These are phyloP conservation scores for Cyclotella distinguenda DNA, from an alignment of 108 stramenopile genomes.

Conservation along the genomic window DNA sequence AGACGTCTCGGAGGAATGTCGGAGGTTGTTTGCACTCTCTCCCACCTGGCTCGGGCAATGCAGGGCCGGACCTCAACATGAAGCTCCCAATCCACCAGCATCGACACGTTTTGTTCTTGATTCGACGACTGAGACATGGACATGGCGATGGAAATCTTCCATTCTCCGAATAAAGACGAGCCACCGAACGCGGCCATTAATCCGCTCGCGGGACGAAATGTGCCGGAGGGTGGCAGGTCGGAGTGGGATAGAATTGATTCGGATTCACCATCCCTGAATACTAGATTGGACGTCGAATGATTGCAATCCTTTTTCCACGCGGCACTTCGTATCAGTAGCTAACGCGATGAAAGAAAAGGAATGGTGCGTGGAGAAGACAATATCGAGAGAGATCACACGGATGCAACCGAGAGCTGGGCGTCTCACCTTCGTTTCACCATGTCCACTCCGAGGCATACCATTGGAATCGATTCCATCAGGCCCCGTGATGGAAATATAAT, in stretches of 20 bases:
- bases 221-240: slow-evolving; percentile 16
- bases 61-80: slow-evolving; percentile 23
- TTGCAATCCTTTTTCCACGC: slow-evolving; percentile 19
- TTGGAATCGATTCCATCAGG: not conserved
- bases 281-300: slow-evolving; percentile 5
- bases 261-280: slow-evolving; percentile 24
- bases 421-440: slow-evolving; percentile 24
- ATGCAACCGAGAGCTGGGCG: not conserved
- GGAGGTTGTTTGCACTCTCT: slow-evolving; percentile 15
- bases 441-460: slow-evolving; percentile 11
- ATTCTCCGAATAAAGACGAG: slow-evolving; percentile 28
- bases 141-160: slow-evolving; percentile 25
- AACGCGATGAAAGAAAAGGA: slow-evolving; percentile 14
- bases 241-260: slow-evolving; percentile 24
- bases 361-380: not conserved
- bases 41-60: slow-evolving; percentile 18
- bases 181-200: slow-evolving; percentile 17
- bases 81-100: slow-evolving; percentile 29
- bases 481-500: slow-evolving; percentile 29
- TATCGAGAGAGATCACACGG: not conserved
- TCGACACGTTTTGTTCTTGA: not conserved
- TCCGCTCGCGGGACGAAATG: slow-evolving; percentile 36
- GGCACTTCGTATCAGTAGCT: slow-evolving; percentile 13
- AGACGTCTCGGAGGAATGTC: slow-evolving; percentile 9
- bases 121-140: not conserved